Evolutionary conservation across 805 yeast species (phyloP), one percentile per base, ranked within the genome.

Genomic region (Ogataea minuta): DNA sequence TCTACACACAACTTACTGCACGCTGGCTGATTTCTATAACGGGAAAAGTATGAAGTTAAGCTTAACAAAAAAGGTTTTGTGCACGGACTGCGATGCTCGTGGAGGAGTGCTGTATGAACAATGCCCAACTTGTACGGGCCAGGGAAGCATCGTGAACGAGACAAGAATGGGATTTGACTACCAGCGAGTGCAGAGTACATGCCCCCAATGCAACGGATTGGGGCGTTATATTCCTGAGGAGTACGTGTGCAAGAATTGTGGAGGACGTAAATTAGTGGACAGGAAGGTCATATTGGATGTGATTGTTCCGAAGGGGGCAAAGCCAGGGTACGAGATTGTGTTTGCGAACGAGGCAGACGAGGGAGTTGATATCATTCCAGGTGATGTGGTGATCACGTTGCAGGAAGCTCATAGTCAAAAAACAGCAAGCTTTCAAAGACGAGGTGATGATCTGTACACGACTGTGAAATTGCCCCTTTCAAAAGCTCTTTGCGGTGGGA

Each of bases 261-360:
- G 64, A 46, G 74, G 79, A 0, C 43, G 52, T 8, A 79, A 77
- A 13, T 71, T 68, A 43, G 48, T 67, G 12, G 67, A 71, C 42
- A 74, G 66, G 30, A 66, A 73, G 23, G 75, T 74, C 43, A 67
- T 80, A 8, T 59, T 82, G 21, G 68, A 71, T 33, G 69, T 81
- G 7, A 62, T 62, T n/a, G 65, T 81, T 2, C 68, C 71, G 12
- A 77, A 79, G 3, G 90, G 90, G 2, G 65, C 77, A 28, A 60
- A 62, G 28, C 57, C 72, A 34, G 79, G 80, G 0, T 78, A 77
- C 44, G 60, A 65, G 31, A 68, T 80, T 13, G 63, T 77, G 1
- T 60, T 80, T 14, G 63, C 70, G n/a, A 76, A 79, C 5, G 80
- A 76, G 50, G 85, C 81, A 0, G 89, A 83, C 52, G 84, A 81